Base-by-base conservation (phyloP, 805 yeast species). In the Citeromyces matritensis region DNA sequence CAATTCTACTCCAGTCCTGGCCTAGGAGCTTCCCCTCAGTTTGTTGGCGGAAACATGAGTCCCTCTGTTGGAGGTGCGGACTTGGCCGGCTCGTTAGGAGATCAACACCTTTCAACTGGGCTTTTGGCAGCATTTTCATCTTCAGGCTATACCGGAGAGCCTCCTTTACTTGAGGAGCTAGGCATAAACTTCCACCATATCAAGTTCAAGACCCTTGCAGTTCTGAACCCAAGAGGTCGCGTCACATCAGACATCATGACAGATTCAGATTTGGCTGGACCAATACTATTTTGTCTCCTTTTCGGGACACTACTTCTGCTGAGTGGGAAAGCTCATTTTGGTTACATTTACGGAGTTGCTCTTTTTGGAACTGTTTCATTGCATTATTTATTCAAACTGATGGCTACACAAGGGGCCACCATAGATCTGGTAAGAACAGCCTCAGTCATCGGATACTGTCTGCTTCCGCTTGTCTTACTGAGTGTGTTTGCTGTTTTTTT, bases 341-440 rank as follows among this genome's bases (percentile, higher is more conserved):
- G 97, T 2, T 91, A 91, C 52, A 81, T 91, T 31, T 91, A 91
- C 47, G 97, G 98, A 26, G 94, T 91, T 27, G 97, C 95, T 1
- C 56, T 91, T 27, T 74, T 88, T 42, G 98, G 98, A 11, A 79
- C 94, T 2, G 49, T 83, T 10, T 73, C 94, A 23, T 68, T 85
- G 40, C 96, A 86, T 54, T 69, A 70, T 42, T 60, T 91, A 36
- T 79, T 93, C 51, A 85, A 80, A 49, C 61, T 84, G 38, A 91
- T 91, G 98, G 74, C 94, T 35, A 69, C 66, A 34, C 64, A 63
- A 29, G 57, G 60, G 2, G 37, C 40, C 2, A 39, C 49, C n/a
- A 55, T 70, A 27, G 78, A 69, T 39, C 55, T 74, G 37, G 48
- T 65, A 26, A 69, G 88, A 40, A 82, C 95, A 0, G 91, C 95